Evolutionary conservation across 2,329 filamentous ascomycete genomes (phyloP), one percentile per base, ranked within the genome.

Genomic region (Gyromitra esculenta): DNA sequence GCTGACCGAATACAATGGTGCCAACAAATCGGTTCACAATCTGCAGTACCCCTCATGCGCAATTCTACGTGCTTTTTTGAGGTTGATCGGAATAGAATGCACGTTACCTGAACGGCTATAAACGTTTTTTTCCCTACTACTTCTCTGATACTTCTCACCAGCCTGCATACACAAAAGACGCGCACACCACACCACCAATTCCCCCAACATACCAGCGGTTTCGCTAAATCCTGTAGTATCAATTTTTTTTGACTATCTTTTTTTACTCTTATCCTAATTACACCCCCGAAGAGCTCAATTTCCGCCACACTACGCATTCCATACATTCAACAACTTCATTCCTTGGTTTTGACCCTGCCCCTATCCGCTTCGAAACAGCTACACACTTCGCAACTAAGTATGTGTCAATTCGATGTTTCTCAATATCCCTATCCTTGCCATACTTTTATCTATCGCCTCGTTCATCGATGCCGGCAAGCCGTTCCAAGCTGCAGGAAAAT

Each of bases 401-500:
- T 75, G 72, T 75, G 72, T 52, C 65, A 75, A n/a, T 75, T 64
- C 48, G 72, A 70, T 57, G 59, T 75, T 70, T 71, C 52, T 31
- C 72, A 56, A 56, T 70, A 75, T 21, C 43, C 45, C n/a, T 65
- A 69, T 48, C 72, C 72, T 39, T 75, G 72, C 31, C 50, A 75
- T 35, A 75, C 72, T 48, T 75, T 70, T 57, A 52, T 75, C 59
- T 75, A 75, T 62, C 66, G 66, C 25, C 72, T 75, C 50, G 52
- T 63, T 31, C 72, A 60, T 8, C 65, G n/a, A 39, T 75, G 72
- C 43, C 65, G 18, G 18, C 65, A 63, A 41, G n/a, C 59, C 7
- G 31, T 50, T 57, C 13, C 18, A 52, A 50, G 5, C 18, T 75
- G 72, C 35, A 75, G 41, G 59, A 57, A 52, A 21, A 31, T 75